phyloP scores from a whole-genome alignment of 108 stramenopile genomes.

The Cyclotella atomus region DNA sequence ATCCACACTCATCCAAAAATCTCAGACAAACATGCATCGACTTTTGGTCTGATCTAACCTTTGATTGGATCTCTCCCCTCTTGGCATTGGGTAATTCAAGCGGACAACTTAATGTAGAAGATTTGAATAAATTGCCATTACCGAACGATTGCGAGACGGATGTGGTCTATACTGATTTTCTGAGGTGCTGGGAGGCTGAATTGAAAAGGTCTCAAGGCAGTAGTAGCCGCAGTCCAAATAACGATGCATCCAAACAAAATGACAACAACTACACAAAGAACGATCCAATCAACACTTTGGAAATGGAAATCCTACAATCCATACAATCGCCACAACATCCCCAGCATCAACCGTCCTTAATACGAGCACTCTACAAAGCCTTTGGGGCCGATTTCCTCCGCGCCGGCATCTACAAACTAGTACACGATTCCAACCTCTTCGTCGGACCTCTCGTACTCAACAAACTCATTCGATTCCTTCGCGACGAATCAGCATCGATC shows the following conservation, averaged over 20 bases:
- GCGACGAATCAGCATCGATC: constrained; percentile 60
- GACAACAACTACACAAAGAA: constrained; percentile 4
- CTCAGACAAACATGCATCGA: too few relatives aligned
- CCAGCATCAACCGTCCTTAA: constrained; percentile 50
- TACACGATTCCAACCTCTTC: constrained; percentile 87
- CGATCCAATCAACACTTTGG: neutral
- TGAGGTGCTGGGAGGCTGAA: constrained; percentile 65
- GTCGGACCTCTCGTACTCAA: constrained; percentile 90
- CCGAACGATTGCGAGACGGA: constrained; percentile 61
- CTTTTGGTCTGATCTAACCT: constrained; percentile 70
- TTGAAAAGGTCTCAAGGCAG: constrained; percentile 12
- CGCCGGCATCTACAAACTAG: constrained; percentile 77
- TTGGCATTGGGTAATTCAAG: constrained; percentile 66
- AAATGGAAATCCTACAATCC: constrained; percentile 5
- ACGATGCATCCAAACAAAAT: neutral
- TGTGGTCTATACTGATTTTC: constrained; percentile 49
- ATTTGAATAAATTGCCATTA: constrained; percentile 69
- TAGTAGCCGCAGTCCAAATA: neutral
- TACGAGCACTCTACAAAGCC: constrained; percentile 57
- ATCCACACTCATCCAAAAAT: neutral
- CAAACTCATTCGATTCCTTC: constrained; percentile 71
- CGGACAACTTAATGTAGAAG: constrained; percentile 67
- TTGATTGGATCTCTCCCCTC: constrained; percentile 80
- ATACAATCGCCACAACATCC: constrained; percentile 2
- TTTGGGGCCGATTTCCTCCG: constrained; percentile 77